A percentile compares a stretch with the other conserved stretches of the same genome.
phyloP scores from a whole-genome alignment of 73 alveolate genomes.

The Breviolum minutum region DNA sequence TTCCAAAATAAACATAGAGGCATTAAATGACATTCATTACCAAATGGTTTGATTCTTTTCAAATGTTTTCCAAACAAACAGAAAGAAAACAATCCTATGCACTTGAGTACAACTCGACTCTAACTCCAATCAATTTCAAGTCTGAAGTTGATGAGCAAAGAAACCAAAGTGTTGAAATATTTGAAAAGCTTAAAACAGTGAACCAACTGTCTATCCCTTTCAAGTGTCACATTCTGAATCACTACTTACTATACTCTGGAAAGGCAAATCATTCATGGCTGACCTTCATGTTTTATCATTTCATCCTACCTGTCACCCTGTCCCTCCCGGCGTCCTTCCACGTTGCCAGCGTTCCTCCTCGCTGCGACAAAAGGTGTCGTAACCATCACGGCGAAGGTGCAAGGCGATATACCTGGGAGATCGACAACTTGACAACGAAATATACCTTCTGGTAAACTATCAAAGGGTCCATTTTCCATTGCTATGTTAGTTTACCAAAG shows the following conservation, averaged over 20 bases:
- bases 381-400: constrained; percentile 71
- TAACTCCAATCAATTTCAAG: no score
- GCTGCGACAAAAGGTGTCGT: constrained; percentile 1
- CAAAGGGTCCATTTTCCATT: background rate
- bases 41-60: no score
- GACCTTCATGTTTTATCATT: background rate
- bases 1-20: background rate
- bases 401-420: background rate
- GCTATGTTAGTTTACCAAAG: no score
- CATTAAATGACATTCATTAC: background rate
- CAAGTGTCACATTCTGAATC: background rate
- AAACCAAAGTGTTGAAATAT: no score
- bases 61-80: no score
- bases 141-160: no score
- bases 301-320: background rate
- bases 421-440: background rate
- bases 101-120: no score
- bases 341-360: background rate
- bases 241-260: background rate
- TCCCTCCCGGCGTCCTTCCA: background rate
- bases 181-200: no score
- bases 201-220: background rate
- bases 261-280: background rate
- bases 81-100: no score
- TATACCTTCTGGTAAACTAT: background rate